phyloP scores from a whole-genome alignment of 129 eudicot genomes.

The Silybum marianum region DNA sequence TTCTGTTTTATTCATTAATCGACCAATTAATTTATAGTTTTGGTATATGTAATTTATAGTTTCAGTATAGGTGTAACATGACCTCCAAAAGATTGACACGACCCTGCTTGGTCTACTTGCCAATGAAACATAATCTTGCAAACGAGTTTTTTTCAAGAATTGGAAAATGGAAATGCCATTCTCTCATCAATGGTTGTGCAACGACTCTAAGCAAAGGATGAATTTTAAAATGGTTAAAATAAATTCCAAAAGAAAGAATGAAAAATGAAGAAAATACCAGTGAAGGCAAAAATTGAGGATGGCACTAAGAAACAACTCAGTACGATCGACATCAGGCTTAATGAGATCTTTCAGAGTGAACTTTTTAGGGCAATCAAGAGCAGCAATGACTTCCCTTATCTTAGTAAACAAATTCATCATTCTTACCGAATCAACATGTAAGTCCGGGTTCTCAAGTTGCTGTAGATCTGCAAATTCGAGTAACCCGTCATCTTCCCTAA shows the following conservation, averaged over 20 bases:
- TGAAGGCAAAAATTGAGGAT: slow-evolving; percentile 65
- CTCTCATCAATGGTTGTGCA: not conserved
- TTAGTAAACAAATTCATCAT: slow-evolving; percentile 51
- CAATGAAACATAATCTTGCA: no score
- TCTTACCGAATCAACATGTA: slow-evolving; percentile 59
- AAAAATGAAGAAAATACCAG: slow-evolving; percentile 34
- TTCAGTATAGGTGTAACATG: no score
- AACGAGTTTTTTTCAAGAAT: not conserved
- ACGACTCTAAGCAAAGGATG: not conserved
- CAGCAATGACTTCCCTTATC: slow-evolving; percentile 43
- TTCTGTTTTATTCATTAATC: no score
- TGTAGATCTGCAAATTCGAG: slow-evolving; percentile 69
- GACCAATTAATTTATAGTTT: no score
- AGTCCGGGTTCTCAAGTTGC: slow-evolving; percentile 80
- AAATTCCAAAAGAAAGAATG: not conserved
- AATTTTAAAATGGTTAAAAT: no score
- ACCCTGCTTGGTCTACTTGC: no score
- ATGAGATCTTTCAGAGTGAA: slow-evolving; percentile 58
- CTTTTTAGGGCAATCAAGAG: slow-evolving; percentile 54
- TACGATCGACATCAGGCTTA: slow-evolving; percentile 74
- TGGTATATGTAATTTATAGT: no score
- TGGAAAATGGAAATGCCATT: not conserved
- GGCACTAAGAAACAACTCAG: slow-evolving; percentile 59
- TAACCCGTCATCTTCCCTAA: slow-evolving; percentile 73
- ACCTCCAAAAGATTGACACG: no score